Evolutionary conservation across 164 flowering plant species (phyloP).

Genomic region (Brasenia schreberi): DNA sequence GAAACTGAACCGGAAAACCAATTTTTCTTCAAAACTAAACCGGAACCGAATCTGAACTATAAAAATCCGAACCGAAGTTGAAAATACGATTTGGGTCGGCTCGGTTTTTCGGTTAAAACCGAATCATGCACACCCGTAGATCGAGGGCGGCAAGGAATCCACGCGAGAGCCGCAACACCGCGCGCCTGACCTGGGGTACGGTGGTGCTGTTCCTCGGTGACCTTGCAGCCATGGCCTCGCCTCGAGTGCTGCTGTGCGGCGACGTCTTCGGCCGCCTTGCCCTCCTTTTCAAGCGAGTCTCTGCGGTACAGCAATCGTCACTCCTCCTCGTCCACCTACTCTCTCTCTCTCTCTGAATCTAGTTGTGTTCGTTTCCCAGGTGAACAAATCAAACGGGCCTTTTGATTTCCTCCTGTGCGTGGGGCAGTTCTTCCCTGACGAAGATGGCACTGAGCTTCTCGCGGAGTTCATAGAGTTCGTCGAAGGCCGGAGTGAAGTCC

Average conservation of each 20-base stretch:
- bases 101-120: too few relatives aligned
- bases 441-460: constrained; percentile 39
- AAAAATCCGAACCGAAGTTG: too few relatives aligned
- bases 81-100: too few relatives aligned
- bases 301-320: constrained; percentile 29
- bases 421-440: constrained; percentile 90
- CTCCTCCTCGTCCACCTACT: constrained; percentile 9
- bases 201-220: too few relatives aligned
- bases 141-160: too few relatives aligned
- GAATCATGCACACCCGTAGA: too few relatives aligned
- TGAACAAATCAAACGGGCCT: constrained; percentile 83
- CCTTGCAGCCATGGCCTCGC: too few relatives aligned
- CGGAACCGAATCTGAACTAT: too few relatives aligned
- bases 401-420: constrained; percentile 85
- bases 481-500: constrained; percentile 45
- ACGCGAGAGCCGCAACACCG: too few relatives aligned
- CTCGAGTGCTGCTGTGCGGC: constrained; percentile 78
- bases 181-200: too few relatives aligned
- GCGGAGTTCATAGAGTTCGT: constrained; percentile 49
- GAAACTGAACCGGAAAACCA: too few relatives aligned
- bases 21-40: too few relatives aligned
- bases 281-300: constrained; percentile 79
- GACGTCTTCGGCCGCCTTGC: constrained; percentile 77
- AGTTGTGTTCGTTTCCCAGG: constrained; percentile 24
- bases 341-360: neutral